Base-by-base conservation (phyloP, 1,284 basidiomycete species). In the Rhodotorula sp. region DNA sequence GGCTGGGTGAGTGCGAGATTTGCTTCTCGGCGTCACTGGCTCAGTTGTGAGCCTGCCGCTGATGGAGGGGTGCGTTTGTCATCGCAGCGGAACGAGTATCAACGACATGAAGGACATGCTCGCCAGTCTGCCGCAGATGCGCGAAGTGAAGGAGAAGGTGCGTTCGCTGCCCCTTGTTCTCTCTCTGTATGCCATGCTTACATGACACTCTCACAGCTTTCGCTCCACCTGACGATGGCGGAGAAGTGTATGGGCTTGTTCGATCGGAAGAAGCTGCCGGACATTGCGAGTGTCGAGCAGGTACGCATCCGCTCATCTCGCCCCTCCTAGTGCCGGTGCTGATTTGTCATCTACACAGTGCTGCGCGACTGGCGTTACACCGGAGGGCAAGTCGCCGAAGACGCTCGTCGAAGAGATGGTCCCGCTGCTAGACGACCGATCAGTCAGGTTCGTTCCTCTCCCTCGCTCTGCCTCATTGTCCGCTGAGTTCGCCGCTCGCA, bases 101-200 rank as follows among this genome's bases (percentile, higher is more conserved):
- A 94, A 94, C 79, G 94, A 97, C 80, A 94, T 99, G 90, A 96
- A 97, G 80, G 95, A 99, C 78, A 97, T 99, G 95, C 84, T 99
- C 54, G 96, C 96, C 28, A 91, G 85, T 76, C 80, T 99, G 69
- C 94, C 95, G 5, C 93, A 98, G 80, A 96, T 93, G 79, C 92
- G 96, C 81, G 92, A 95, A 73, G 91, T 92, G 76, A 87, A 95
- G 75, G 94, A 99, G 79, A 93, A 94, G 85, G 91, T 88, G 57
- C n/a, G 24, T 18, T 8, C 64, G n/a, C 48, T 6, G 22, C 46
- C 30, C 50, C 31, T 26, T 16, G 11, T 18, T 60, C 3, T 18
- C 28, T 22, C 30, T 20, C 9, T n/a, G 15, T 4, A 15, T 24
- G 16, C n/a, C 22, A 37, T 22, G 44, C 65, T 68, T 40, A 68